Evolutionary conservation across 106 monocot species (phyloP).

Genomic region (Amphibolis antarctica): DNA sequence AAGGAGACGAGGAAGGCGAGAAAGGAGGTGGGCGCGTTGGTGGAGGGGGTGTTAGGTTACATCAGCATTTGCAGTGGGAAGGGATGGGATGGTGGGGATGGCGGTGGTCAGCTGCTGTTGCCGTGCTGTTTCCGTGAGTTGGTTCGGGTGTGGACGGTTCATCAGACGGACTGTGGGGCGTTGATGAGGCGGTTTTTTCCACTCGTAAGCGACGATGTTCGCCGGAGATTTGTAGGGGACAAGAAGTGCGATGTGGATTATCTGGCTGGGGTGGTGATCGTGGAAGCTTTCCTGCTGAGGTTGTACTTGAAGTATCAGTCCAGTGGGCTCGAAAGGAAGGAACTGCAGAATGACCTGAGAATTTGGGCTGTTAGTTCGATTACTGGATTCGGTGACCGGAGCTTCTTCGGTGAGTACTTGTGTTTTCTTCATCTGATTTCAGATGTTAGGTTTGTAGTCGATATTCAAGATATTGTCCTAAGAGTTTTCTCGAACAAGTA

Average conservation of each 20-base stretch:
- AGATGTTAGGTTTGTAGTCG: background rate
- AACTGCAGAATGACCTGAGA: slow-evolving; percentile 54
- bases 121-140: slow-evolving; percentile 57
- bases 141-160: slow-evolving; percentile 47
- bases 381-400: slow-evolving; percentile 43
- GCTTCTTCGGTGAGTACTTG: slow-evolving; percentile 59
- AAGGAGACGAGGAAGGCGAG: slow-evolving; percentile 32
- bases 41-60: slow-evolving; percentile 57
- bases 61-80: slow-evolving; percentile 70
- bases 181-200: slow-evolving; percentile 43
- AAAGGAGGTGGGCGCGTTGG: slow-evolving; percentile 48
- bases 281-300: slow-evolving; percentile 70
- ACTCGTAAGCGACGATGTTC: slow-evolving; percentile 41
- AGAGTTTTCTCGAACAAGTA: no score
- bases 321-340: slow-evolving; percentile 15
- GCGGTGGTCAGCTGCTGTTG: slow-evolving; percentile 1
- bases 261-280: slow-evolving; percentile 58
- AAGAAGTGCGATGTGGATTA: slow-evolving; percentile 29
- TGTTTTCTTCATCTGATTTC: no score
- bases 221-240: slow-evolving; percentile 22
- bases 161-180: slow-evolving; percentile 71
- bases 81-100: slow-evolving; percentile 4
- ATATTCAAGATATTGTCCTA: no score
- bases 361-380: slow-evolving; percentile 77
- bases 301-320: slow-evolving; percentile 43